A percentile compares a stretch with the other conserved stretches of the same genome.
phyloP scores from a whole-genome alignment of 345 rosid genomes.

The Reutealis trisperma region DNA sequence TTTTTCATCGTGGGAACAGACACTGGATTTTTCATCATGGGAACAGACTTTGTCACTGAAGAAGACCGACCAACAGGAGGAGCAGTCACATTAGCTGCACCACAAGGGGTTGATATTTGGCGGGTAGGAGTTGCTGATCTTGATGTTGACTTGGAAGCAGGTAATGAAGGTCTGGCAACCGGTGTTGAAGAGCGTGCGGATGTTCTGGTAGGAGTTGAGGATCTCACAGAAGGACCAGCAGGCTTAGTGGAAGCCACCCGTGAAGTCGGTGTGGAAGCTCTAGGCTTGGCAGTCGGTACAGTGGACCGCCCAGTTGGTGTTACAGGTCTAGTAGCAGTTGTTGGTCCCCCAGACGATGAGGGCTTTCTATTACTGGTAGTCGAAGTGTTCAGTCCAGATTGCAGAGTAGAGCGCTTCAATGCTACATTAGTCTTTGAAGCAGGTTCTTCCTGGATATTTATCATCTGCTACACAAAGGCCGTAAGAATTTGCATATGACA shows the following conservation, averaged over 20 bases:
- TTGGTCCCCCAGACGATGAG: conserved; percentile 19
- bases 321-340: conserved; percentile 24
- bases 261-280: conserved; percentile 29
- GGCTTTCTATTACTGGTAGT: conserved; percentile 22
- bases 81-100: conserved; percentile 27
- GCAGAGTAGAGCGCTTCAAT: conserved; percentile 11
- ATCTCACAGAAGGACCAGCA: conserved; percentile 38
- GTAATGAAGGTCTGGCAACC: conserved; percentile 41
- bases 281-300: conserved; percentile 19
- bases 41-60: conserved; percentile 44
- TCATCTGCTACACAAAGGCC: conserved; percentile 28
- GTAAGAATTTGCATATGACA: conserved; percentile 30
- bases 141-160: conserved; percentile 38
- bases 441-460: conserved; percentile 32
- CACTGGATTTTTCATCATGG: conserved; percentile 27
- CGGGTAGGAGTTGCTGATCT: conserved; percentile 33
- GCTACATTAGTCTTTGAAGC: conserved; percentile 11
- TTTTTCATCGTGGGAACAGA: conserved; percentile 24
- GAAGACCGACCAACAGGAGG: conserved; percentile 42
- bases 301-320: conserved; percentile 30
- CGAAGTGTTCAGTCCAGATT: conserved; percentile 12
- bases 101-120: conserved; percentile 14
- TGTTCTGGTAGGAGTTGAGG: conserved; percentile 55
- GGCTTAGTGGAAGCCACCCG: conserved; percentile 41
- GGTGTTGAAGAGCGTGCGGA: conserved; percentile 50